Conservation (phyloP, 305 asterid genomes). For the Fraxinus velutina region DNA sequence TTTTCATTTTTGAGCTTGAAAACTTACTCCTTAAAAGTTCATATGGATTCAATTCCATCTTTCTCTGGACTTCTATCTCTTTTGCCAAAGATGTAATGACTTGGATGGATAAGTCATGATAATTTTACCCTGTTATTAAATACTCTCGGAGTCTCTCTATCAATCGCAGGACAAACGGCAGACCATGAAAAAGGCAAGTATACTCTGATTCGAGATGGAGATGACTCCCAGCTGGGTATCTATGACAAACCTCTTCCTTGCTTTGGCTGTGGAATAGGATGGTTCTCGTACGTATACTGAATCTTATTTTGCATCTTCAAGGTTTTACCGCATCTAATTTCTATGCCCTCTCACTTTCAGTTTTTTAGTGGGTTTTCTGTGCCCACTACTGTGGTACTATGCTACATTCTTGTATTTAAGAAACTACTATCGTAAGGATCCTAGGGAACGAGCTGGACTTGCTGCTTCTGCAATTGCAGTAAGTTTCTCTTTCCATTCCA, state of each 20-base stretch:
- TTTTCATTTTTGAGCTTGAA: not conserved
- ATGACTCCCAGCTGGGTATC: conserved; percentile 64
- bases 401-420: conserved; percentile 86
- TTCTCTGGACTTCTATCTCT: not conserved
- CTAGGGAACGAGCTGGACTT: conserved; percentile 96
- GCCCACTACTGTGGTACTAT: conserved; percentile 92
- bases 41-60: not conserved
- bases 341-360: conserved; percentile 37
- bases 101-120: not conserved
- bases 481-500: conserved; percentile 5
- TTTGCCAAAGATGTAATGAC: not conserved
- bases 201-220: conserved; percentile 60
- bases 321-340: not conserved
- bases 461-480: conserved; percentile 95
- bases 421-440: conserved; percentile 82
- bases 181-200: conserved; percentile 65
- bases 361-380: conserved; percentile 73
- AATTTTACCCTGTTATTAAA: not conserved
- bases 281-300: conserved; percentile 61
- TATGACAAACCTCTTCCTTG: conserved; percentile 96
- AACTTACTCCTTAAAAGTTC: not conserved
- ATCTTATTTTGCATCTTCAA: not conserved
- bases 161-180: not conserved
- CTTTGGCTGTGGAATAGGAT: conserved; percentile 96
- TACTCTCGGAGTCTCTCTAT: not conserved